Base-by-base conservation (phyloP, 2,329 filamentous ascomycete species). In the Aureobasidium sp. region DNA sequence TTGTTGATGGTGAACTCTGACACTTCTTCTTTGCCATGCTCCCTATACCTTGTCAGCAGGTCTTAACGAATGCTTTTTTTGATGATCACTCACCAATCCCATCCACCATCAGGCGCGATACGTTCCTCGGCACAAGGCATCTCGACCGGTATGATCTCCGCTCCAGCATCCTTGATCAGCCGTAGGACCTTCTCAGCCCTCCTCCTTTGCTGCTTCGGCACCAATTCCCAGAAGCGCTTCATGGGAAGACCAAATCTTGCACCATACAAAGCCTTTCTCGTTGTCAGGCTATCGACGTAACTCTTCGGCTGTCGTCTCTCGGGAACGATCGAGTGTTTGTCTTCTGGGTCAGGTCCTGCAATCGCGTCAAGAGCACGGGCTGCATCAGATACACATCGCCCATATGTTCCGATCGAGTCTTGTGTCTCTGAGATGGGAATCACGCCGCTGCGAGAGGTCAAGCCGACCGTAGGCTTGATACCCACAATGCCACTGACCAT, bases 221-320 rank as follows among this genome's bases (percentile, higher is more conserved):
- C 79, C 35, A 82, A 72, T 2, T 77, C 75, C 86, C 85, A 88
- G 72, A 87, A 85, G 62, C 81, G 82, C 48, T 82, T 72, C 84
- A 84, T 87, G 0, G 85, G 85, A 1, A 88, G 72, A 29, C 85
- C 85, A 63, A 88, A 87, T 1, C 74, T 76, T 6, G 84, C 84
- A 2, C 79, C 81, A 67, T 79, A 76, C 0, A 87, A 77, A 4
- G 77, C 75, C 2, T 74, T 68, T 66, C 77, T 82, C 47, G 74
- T 74, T 1, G 77, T 73, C 8, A 86, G 70, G 62, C 77, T 82
- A 62, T 81, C 77, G 0, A 75, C 67, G 66, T 82, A 87, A 0
- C 80, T 81, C 0, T 57, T 49, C 19, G 52, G 53, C 40, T 64
- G 61, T 5, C 48, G 19, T 49, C 63, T 57, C 19, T 57, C 61